Evolutionary conservation across 2,329 filamentous ascomycete genomes (phyloP).

Genomic region (Hypoxylon sp.): DNA sequence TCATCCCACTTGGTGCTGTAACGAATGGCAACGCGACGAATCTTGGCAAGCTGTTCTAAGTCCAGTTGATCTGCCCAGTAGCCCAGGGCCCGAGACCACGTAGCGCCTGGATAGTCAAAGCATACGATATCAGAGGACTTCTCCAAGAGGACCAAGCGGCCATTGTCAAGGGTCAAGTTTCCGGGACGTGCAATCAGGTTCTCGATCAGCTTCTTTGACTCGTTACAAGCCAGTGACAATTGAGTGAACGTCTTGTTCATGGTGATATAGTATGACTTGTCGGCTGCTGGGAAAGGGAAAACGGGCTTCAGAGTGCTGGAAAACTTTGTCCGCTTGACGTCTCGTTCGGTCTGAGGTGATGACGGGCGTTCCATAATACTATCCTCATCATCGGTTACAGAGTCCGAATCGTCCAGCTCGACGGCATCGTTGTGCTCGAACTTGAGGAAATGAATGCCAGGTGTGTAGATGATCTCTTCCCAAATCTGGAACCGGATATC

Average conservation of each 20-base stretch:
- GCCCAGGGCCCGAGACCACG: constrained; percentile 38
- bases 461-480: constrained; percentile 48
- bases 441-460: constrained; percentile 55
- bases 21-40: constrained; percentile 60
- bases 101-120: constrained; percentile 52
- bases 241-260: constrained; percentile 47
- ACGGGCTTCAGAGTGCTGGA: constrained; percentile 46
- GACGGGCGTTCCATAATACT: constrained; percentile 8
- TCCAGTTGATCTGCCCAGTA: constrained; percentile 49
- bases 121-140: constrained; percentile 52
- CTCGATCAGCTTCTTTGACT: constrained; percentile 45
- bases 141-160: constrained; percentile 47
- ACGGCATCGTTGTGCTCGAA: constrained; percentile 41
- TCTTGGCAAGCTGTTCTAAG: constrained; percentile 50
- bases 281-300: constrained; percentile 45
- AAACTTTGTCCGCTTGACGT: constrained; percentile 26
- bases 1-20: constrained; percentile 61
- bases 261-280: constrained; percentile 52
- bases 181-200: constrained; percentile 41
- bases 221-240: constrained; percentile 48
- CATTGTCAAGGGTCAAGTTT: constrained; percentile 48
- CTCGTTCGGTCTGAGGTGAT: background rate
- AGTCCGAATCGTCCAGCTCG: constrained; percentile 22
- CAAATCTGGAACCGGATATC: constrained; percentile 53
- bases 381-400: constrained; percentile 23